phyloP scores from a whole-genome alignment of 176 grass and related monocot genomes.

The Bonia amplexicaulis region DNA sequence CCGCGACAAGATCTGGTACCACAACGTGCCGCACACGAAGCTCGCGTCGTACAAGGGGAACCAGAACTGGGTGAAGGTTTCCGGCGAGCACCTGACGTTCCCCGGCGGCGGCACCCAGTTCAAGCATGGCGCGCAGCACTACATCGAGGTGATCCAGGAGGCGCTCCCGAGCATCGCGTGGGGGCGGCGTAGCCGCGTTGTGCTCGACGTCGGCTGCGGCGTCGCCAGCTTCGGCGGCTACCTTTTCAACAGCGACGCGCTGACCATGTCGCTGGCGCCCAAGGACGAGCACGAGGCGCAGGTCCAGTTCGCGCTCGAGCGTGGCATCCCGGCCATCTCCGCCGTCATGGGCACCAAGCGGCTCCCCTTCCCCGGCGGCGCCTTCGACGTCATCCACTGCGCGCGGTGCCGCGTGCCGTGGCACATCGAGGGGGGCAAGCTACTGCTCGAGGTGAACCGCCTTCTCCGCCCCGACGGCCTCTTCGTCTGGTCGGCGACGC shows the following conservation, averaged over 20 bases:
- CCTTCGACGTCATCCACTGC: constrained; percentile 73
- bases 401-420: constrained; percentile 86
- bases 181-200: constrained; percentile 68
- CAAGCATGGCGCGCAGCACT: constrained; percentile 59
- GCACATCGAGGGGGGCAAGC: constrained; percentile 74
- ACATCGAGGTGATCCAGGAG: constrained; percentile 67
- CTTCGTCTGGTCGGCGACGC: constrained; percentile 91
- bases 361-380: constrained; percentile 64
- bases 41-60: constrained; percentile 65
- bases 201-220: constrained; percentile 87
- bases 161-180: constrained; percentile 60
- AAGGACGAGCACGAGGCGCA: constrained; percentile 98
- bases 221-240: constrained; percentile 88
- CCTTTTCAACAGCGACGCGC: constrained; percentile 62
- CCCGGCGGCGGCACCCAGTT: constrained; percentile 83
- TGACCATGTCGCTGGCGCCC: constrained; percentile 90
- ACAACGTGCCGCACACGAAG: constrained; percentile 72
- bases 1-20: constrained; percentile 87
- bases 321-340: constrained; percentile 77
- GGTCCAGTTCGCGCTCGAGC: constrained; percentile 85
- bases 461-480: constrained; percentile 73
- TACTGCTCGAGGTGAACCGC: constrained; percentile 75
- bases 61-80: constrained; percentile 90
- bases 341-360: constrained; percentile 84
- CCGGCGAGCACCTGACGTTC: constrained; percentile 74